Base-by-base conservation (phyloP, 371 early-diverging fungal genomes). In the Syncephalastrum monosporum region DNA sequence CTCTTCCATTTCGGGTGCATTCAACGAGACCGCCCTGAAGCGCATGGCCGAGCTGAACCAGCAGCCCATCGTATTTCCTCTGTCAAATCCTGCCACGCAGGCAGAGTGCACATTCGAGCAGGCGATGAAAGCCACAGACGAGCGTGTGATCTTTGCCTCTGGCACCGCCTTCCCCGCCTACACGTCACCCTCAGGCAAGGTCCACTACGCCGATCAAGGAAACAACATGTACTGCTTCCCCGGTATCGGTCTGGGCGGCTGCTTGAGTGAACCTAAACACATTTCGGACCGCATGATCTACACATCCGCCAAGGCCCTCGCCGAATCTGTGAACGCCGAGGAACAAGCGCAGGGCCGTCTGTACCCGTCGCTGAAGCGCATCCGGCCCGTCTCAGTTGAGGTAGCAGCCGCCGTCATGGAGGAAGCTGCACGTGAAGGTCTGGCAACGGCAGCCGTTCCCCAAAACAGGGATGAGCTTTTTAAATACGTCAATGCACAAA, bases 201-300 rank as follows among this genome's bases (percentile, higher is more conserved):
- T 50, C 0, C 16, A 49, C 6, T 14, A 25, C 3, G 50, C 60
- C 16, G 60, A 29, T 16, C 95, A 95, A 79, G 95, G 94, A 51
- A 94, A 94, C 80, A 95, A 95, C 79, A 92, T 92, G 91, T 91
- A 89, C 64, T 85, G 90, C 29, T 92, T 92, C 85, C 96, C 96
- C 41, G 93, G 93, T 51, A 79, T 96, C 19, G 96, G 95, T 25
- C 75, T 94, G 23, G 96, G 95, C 53, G 78, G 88, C 27, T 77
- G 87, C 48, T 66, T 95, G 29, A 83, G 90, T 38, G 74, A 82
- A 59, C 81, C 92, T 6, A 59, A 56, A 8, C 52, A 53, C 25
- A 86, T 95, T 59, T 88, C 94, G 7, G 89, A 93, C 65, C 65
- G 71, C 47, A 83, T 94, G 89, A 85, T 96, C 47, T 92, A 88